phyloP scores from a whole-genome alignment of 768 basidiomycete genomes.

The Tubosaeta sp. region DNA sequence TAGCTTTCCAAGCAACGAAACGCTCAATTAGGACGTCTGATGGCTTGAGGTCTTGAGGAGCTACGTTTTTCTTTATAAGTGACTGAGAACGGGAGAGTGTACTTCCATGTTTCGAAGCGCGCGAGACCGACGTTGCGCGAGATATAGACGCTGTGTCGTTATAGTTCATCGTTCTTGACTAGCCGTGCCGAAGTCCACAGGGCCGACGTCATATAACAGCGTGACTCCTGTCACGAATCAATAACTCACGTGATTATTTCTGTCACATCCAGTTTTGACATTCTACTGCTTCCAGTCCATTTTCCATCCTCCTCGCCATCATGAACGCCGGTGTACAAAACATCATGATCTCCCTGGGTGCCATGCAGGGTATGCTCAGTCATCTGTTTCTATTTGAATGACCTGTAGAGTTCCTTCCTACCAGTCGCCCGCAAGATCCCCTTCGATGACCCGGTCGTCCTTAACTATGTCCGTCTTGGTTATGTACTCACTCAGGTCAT shows the following conservation, averaged over 20 bases:
- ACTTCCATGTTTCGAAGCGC: conserved; percentile 60
- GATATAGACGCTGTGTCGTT: conserved; percentile 53
- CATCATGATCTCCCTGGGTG: conserved; percentile 85
- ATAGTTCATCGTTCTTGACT: conserved; percentile 27
- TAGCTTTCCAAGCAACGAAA: conserved; percentile 91
- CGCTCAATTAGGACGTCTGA: conserved; percentile 96
- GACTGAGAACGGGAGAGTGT: conserved; percentile 77
- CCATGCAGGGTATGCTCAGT: conserved; percentile 71
- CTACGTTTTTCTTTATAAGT: conserved; percentile 92
- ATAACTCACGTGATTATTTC: neutral
- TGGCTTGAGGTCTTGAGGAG: conserved; percentile 84
- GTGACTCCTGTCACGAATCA: conserved; percentile 12
- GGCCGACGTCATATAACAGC: conserved; percentile 20
- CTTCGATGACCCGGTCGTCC: conserved; percentile 81
- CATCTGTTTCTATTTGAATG: neutral
- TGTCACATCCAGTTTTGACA: neutral
- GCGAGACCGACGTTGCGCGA: conserved; percentile 68
- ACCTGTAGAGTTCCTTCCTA: neutral
- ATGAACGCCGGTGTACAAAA: conserved; percentile 80
- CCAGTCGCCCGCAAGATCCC: conserved; percentile 88
- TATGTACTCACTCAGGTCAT: conserved; percentile 75
- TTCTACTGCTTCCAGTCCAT: neutral
- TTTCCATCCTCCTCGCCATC: conserved; percentile 24
- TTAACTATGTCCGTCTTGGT: conserved; percentile 78
- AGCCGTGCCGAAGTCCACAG: neutral